Percentiles rank a stretch among this genome's conserved stretches.
Conservation (phyloP, 306 rosid species). For the Purshia tridentata region DNA sequence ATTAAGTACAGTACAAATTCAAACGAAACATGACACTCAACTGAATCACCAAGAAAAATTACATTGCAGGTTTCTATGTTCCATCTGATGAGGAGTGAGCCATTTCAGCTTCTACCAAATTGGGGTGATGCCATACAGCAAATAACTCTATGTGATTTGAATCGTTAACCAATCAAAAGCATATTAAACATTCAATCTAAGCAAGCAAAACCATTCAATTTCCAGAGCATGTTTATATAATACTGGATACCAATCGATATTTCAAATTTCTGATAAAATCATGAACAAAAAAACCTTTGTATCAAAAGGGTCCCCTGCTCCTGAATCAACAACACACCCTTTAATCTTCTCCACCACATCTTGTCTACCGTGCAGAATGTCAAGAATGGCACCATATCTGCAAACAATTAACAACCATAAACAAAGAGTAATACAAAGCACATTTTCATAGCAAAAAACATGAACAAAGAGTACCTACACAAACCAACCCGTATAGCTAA, state of each 20-base stretch:
- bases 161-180: background rate
- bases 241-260: background rate
- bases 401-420: constrained; percentile 7
- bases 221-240: background rate
- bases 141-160: background rate
- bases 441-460: background rate
- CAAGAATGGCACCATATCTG: constrained; percentile 80
- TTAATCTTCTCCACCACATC: constrained; percentile 63
- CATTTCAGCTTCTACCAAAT: background rate
- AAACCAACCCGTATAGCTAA: constrained; percentile 97
- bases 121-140: background rate
- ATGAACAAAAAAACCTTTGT: constrained; percentile 55
- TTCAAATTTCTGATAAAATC: background rate
- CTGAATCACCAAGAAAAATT: background rate
- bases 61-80: background rate
- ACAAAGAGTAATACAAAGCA: constrained; percentile 2
- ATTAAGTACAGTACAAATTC: background rate
- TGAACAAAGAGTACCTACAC: constrained; percentile 50
- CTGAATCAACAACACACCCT: constrained; percentile 87
- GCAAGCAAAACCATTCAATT: background rate
- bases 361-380: constrained; percentile 38
- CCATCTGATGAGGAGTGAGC: background rate
- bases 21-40: background rate
- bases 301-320: constrained; percentile 78
- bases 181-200: background rate